Evolutionary conservation across 176 grass and related monocot genomes (phyloP).

Genomic region (Bromus sterilis): DNA sequence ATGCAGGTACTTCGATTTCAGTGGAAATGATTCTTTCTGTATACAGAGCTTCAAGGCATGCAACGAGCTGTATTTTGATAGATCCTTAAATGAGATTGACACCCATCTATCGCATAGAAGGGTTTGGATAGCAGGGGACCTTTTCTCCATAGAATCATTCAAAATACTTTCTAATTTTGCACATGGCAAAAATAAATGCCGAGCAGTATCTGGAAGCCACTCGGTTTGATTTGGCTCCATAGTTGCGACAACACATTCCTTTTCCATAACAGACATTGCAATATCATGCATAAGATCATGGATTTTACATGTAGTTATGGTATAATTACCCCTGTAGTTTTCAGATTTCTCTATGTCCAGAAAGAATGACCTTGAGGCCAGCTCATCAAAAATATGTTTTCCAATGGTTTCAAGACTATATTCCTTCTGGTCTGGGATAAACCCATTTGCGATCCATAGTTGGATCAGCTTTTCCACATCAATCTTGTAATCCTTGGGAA

Average conservation of each 20-base stretch:
- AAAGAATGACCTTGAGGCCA: too few relatives aligned
- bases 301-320: not conserved
- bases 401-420: too few relatives aligned
- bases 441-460: too few relatives aligned
- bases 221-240: not conserved
- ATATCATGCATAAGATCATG: not conserved
- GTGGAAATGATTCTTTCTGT: accelerated
- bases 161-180: not conserved
- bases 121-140: not conserved
- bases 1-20: not conserved
- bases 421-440: too few relatives aligned
- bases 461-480: too few relatives aligned
- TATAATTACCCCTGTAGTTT: not conserved
- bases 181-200: not conserved
- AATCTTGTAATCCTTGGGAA: conserved; percentile 7
- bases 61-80: not conserved
- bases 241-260: not conserved
- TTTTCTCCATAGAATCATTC: not conserved
- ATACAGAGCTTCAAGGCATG: not conserved
- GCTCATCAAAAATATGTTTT: too few relatives aligned
- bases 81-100: not conserved
- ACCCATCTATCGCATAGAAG: not conserved
- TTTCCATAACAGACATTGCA: not conserved
- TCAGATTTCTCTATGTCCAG: not conserved
- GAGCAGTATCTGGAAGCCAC: not conserved